Evolutionary conservation across 495 filamentous ascomycete genomes (phyloP).

Genomic region (Penicillium chermesinum): DNA sequence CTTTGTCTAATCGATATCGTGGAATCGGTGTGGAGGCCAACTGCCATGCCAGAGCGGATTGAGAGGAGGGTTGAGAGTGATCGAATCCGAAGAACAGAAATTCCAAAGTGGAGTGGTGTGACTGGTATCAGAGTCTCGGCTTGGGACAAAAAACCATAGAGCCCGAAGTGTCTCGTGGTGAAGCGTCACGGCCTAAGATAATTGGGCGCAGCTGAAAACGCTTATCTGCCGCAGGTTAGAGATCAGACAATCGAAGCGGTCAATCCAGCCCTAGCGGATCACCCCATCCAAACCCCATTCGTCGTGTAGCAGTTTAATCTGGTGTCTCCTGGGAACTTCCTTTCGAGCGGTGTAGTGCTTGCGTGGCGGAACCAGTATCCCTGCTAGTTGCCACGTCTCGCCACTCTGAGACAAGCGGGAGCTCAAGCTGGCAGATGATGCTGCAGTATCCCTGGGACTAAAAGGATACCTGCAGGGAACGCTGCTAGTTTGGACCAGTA

Average conservation of each 20-base stretch:
- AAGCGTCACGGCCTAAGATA: background rate
- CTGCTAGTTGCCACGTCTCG: constrained; percentile 14
- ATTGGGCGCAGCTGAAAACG: constrained; percentile 1
- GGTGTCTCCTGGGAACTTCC: constrained; percentile 2
- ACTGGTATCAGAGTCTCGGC: no score
- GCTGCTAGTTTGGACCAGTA: background rate
- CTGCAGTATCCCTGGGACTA: background rate
- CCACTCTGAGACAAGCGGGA: constrained; percentile 5
- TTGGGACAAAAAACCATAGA: background rate
- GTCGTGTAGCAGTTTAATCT: background rate
- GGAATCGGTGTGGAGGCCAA: constrained; percentile 16
- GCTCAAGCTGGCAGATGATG: background rate
- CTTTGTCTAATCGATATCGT: background rate
- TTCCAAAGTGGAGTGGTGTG: background rate
- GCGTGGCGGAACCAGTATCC: background rate
- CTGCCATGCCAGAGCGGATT: constrained; percentile 21
- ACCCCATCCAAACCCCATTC: no score
- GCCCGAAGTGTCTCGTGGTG: background rate
- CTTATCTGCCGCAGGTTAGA: constrained; percentile 10
- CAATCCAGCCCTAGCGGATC: constrained; percentile 3
- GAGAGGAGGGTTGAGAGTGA: background rate
- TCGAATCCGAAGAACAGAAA: background rate
- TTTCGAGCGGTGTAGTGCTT: constrained; percentile 12
- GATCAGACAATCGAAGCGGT: constrained; percentile 20
- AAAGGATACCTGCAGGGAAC: background rate